These are phyloP conservation scores for Brassica napus DNA, from an alignment of 345 rosid genomes.

Conservation along the genomic window Da-Ae NC_063448.1:25524001-25524500, in stretches of 20 bases:
- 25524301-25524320: slow-evolving; percentile 44
- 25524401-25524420: slow-evolving; percentile 39
- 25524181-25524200: slow-evolving; percentile 55
- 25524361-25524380: slow-evolving; percentile 56
- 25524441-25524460: slow-evolving; percentile 49
- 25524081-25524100: slow-evolving; percentile 52
- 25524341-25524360: slow-evolving; percentile 38
- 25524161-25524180: slow-evolving; percentile 53
- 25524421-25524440: slow-evolving; percentile 48
- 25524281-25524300: slow-evolving; percentile 53
- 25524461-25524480: slow-evolving; percentile 49
- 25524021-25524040: slow-evolving; percentile 42
- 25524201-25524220: slow-evolving; percentile 45
- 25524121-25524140: slow-evolving; percentile 48
- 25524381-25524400: slow-evolving; percentile 41
- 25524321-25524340: slow-evolving; percentile 39
- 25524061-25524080: slow-evolving; percentile 55
- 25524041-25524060: slow-evolving; percentile 42
- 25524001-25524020: slow-evolving; percentile 48
- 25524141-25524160: slow-evolving; percentile 46
- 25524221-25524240: slow-evolving; percentile 9
- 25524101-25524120: slow-evolving; percentile 52
- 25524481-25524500: slow-evolving; percentile 50
- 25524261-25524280: slow-evolving; percentile 57
- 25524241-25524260: slow-evolving; percentile 52